These are phyloP conservation scores for Piloderma croceum DNA, from an alignment of 768 basidiomycete genomes.

Conservation along the genomic window DNA sequence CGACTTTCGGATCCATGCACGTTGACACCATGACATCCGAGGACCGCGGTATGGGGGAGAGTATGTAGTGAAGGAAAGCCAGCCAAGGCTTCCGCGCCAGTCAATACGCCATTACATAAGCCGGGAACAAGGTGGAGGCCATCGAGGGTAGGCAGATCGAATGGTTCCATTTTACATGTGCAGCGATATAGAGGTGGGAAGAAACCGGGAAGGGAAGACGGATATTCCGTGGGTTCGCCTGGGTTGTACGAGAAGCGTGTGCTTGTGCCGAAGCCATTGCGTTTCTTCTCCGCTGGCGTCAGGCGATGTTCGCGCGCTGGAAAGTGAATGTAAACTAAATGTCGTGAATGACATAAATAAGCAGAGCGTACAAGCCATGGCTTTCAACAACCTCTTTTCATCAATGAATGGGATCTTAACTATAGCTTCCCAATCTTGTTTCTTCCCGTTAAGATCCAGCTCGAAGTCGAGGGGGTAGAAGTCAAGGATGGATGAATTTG, in stretches of 20 bases:
- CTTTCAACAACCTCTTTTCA: constrained; percentile 64
- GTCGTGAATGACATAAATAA: background rate
- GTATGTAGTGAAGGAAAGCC: constrained; percentile 97
- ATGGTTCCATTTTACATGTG: constrained; percentile 73
- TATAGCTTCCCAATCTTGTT: constrained; percentile 97
- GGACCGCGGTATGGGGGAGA: constrained; percentile 65
- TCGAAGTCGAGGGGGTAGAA: constrained; percentile 94
- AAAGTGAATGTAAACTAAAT: constrained; percentile 2
- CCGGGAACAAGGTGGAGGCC: constrained; percentile 85
- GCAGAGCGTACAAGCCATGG: constrained; percentile 68
- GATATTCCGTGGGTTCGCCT: constrained; percentile 61
- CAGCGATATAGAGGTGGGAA: constrained; percentile 86
- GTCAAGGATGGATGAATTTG: constrained; percentile 82
- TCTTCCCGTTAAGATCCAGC: constrained; percentile 95
- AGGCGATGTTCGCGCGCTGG: constrained; percentile 75
- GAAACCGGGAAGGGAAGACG: constrained; percentile 90
- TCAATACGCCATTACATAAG: constrained; percentile 80
- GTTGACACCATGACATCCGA: constrained; percentile 88
- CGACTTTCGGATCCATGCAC: constrained; percentile 86
- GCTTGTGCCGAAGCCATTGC: constrained; percentile 79
- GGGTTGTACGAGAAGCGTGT: constrained; percentile 72
- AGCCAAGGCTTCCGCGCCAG: constrained; percentile 81
- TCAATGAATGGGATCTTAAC: constrained; percentile 99
- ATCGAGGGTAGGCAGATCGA: constrained; percentile 81
- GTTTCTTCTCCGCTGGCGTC: constrained; percentile 62